These are phyloP conservation scores for Abelmoschus esculentus DNA, from an alignment of 345 rosid genomes.

Conservation along the genomic window DNA sequence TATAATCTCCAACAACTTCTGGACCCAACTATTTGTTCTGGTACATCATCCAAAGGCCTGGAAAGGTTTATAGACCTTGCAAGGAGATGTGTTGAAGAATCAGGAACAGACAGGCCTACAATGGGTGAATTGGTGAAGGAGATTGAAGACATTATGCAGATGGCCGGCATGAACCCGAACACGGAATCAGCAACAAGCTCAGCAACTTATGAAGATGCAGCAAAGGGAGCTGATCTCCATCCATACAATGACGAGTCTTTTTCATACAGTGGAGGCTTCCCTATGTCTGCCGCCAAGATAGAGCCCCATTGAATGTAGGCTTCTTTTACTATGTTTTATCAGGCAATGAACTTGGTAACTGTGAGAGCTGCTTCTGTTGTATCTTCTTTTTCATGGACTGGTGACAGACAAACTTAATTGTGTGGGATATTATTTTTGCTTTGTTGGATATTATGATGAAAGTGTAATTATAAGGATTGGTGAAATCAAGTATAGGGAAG, in stretches of 20 bases:
- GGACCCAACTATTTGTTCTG: conserved; percentile 49
- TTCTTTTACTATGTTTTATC: background rate
- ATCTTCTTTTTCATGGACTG: background rate
- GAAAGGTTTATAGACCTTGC: conserved; percentile 58
- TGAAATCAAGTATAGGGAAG: background rate
- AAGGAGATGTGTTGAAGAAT: conserved; percentile 54
- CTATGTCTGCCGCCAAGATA: background rate
- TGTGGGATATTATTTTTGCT: too few species aligned
- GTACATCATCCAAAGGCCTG: conserved; percentile 43
- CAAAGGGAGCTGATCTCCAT: conserved; percentile 1
- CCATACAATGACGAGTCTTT: conserved; percentile 8
- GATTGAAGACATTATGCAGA: conserved; percentile 61
- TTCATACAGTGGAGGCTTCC: background rate
- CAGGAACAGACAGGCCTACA: conserved; percentile 52
- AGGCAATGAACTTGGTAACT: conserved; percentile 18
- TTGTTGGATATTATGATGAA: too few species aligned
- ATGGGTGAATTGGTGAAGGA: conserved; percentile 74
- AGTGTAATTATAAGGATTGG: too few species aligned
- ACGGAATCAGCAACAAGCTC: conserved; percentile 51
- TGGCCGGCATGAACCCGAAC: conserved; percentile 51
- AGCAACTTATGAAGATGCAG: conserved; percentile 5
- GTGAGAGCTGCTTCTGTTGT: background rate
- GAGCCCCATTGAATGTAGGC: background rate
- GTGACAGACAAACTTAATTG: background rate
- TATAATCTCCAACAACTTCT: conserved; percentile 59